These are phyloP conservation scores for Wickerhamiella domercqiae DNA, from an alignment of 805 yeast genomes.

Conservation along the genomic window DNA sequence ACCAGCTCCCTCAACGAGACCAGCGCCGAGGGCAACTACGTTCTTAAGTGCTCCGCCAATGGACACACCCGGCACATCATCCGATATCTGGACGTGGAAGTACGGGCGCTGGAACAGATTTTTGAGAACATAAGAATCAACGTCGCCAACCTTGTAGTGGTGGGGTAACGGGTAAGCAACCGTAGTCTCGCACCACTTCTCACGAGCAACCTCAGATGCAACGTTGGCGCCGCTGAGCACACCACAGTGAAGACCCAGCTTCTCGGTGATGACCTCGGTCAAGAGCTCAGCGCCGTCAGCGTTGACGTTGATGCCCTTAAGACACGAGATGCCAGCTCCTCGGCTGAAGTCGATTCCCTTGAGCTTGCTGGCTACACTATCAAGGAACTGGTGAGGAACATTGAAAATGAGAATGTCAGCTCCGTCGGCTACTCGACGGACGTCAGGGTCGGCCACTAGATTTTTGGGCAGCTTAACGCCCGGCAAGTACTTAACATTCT, in stretches of 20 bases:
- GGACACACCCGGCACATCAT: slow-evolving; percentile 91
- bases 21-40: slow-evolving; percentile 91
- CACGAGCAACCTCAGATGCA: slow-evolving; percentile 92
- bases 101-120: slow-evolving; percentile 91
- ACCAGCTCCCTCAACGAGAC: slow-evolving; percentile 91
- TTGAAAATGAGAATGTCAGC: slow-evolving; percentile 86
- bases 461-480: slow-evolving; percentile 73
- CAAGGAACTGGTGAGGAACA: slow-evolving; percentile 93
- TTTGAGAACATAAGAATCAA: slow-evolving; percentile 57
- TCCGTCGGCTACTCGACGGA: slow-evolving; percentile 56
- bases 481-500: slow-evolving; percentile 91
- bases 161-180: slow-evolving; percentile 72
- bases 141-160: slow-evolving; percentile 57
- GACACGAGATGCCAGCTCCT: slow-evolving; percentile 83
- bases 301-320: slow-evolving; percentile 86
- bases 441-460: slow-evolving; percentile 73
- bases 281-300: slow-evolving; percentile 73
- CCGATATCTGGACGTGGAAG: slow-evolving; percentile 88
- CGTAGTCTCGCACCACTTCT: slow-evolving; percentile 95
- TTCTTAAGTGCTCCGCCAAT: slow-evolving; percentile 95
- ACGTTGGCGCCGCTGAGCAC: slow-evolving; percentile 94
- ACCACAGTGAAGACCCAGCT: slow-evolving; percentile 82
- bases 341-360: slow-evolving; percentile 55
- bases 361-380: slow-evolving; percentile 58
- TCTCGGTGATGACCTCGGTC: slow-evolving; percentile 62